Percentiles rank a stretch among this genome's conserved stretches.
These are phyloP conservation scores for Nannizzia gypsea DNA, from an alignment of 2,329 filamentous ascomycete genomes.

Conservation along the genomic window DNA sequence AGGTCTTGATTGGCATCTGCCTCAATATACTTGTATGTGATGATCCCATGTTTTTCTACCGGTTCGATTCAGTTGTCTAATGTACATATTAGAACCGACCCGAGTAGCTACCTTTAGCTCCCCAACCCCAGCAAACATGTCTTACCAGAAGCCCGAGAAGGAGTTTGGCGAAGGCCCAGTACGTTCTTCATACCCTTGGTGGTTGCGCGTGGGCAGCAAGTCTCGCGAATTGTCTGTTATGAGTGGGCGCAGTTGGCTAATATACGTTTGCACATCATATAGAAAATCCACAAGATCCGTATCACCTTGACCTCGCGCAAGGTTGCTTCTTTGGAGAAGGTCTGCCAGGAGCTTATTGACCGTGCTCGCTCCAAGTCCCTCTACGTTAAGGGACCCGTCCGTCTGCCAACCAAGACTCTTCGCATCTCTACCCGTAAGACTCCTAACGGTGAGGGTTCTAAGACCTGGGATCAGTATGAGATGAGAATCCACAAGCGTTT, in stretches of 20 bases:
- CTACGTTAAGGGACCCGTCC: slow-evolving; percentile 94
- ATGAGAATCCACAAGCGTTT: slow-evolving; percentile 99
- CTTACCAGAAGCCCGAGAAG: slow-evolving; percentile 93
- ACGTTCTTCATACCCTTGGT: slow-evolving; percentile 30
- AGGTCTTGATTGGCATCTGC: slow-evolving; percentile 61
- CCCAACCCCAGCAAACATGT: slow-evolving; percentile 51
- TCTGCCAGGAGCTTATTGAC: slow-evolving; percentile 96
- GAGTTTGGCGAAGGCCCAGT: slow-evolving; percentile 79
- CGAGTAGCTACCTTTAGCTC: neutral
- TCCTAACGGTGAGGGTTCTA: slow-evolving; percentile 97
- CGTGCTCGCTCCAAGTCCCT: slow-evolving; percentile 98
- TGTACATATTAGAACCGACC: slow-evolving; percentile 15
- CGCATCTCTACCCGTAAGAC: slow-evolving; percentile 98
- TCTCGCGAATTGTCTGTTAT: neutral
- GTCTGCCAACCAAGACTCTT: slow-evolving; percentile 92
- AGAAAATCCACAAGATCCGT: slow-evolving; percentile 96
- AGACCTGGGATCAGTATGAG: slow-evolving; percentile 99
- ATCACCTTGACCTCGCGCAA: slow-evolving; percentile 96
- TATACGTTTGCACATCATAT: slow-evolving; percentile 12
- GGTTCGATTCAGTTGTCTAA: slow-evolving; percentile 15
- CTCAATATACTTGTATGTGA: neutral
- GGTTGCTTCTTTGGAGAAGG: slow-evolving; percentile 92
- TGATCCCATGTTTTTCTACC: neutral
- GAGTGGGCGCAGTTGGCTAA: neutral
- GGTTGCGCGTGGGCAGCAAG: neutral